Conservation (phyloP, 2,329 filamentous ascomycete genomes). For the Penicillium rolfsii region DNA sequence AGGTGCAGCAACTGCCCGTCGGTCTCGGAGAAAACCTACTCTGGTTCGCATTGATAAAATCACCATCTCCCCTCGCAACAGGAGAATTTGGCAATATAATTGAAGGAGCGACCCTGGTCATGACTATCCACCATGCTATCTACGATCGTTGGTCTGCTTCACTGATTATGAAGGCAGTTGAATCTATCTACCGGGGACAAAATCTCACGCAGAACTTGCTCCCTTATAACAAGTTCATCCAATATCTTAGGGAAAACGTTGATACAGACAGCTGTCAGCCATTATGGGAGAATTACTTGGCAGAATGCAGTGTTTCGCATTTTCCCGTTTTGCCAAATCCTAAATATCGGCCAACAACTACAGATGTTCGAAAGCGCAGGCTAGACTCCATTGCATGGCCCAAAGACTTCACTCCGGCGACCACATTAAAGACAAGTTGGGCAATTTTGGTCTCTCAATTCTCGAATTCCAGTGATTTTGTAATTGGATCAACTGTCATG, state of each 20-base stretch:
- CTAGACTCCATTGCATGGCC: background rate
- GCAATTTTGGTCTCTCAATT: background rate
- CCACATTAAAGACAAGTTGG: background rate
- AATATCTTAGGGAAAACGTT: background rate
- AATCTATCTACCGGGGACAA: background rate
- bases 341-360: background rate
- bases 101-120: background rate
- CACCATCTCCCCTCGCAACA: background rate
- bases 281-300: background rate
- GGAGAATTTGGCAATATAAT: background rate
- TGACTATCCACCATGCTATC: background rate
- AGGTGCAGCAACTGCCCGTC: background rate
- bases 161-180: background rate
- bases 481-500: constrained; percentile 45
- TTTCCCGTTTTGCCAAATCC: background rate
- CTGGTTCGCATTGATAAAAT: background rate
- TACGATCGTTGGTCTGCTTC: constrained; percentile 1
- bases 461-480: constrained; percentile 37
- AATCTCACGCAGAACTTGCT: background rate
- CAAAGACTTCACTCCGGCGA: background rate
- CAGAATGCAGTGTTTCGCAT: background rate
- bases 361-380: background rate
- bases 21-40: background rate
- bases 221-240: background rate
- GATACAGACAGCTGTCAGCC: background rate